These are phyloP conservation scores for Scheffersomyces titani DNA, from an alignment of 1,139 yeast species.

Conservation along the genomic window DNA sequence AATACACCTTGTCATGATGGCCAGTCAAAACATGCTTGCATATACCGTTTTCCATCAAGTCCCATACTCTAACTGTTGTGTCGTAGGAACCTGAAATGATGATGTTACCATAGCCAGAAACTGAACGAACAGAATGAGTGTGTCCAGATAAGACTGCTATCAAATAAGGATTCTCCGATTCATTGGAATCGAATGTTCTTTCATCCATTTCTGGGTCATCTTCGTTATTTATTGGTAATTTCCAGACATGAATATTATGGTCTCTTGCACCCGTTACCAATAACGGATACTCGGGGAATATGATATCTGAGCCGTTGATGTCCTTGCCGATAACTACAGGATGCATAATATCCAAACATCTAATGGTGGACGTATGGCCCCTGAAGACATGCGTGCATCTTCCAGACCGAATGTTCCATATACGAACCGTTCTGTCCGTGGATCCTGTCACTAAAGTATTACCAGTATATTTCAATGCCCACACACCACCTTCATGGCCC, in stretches of 20 bases:
- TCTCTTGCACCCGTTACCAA: slow-evolving; percentile 92
- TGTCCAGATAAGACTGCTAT: slow-evolving; percentile 83
- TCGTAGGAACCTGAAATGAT: slow-evolving; percentile 92
- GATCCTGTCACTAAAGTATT: slow-evolving; percentile 64
- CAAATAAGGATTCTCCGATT: slow-evolving; percentile 64
- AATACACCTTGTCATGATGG: slow-evolving; percentile 84
- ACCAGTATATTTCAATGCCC: slow-evolving; percentile 94
- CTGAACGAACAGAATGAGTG: slow-evolving; percentile 82
- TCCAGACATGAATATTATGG: slow-evolving; percentile 87
- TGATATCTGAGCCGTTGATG: slow-evolving; percentile 62
- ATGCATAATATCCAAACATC: slow-evolving; percentile 83
- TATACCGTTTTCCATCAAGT: slow-evolving; percentile 63
- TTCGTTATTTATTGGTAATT: slow-evolving; percentile 61
- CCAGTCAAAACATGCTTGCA: slow-evolving; percentile 78
- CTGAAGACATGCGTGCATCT: slow-evolving; percentile 61
- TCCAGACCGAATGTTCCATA: slow-evolving; percentile 61
- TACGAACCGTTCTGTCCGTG: slow-evolving; percentile 57
- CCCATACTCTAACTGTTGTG: slow-evolving; percentile 91
- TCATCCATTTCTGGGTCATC: slow-evolving; percentile 31
- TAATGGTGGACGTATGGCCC: slow-evolving; percentile 90
- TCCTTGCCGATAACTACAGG: slow-evolving; percentile 63
- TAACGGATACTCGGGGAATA: slow-evolving; percentile 63
- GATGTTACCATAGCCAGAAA: slow-evolving; percentile 82
- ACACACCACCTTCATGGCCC: slow-evolving; percentile 97
- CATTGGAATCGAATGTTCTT: slow-evolving; percentile 42